These are phyloP conservation scores for Solanum virginianum DNA, from an alignment of 257 asterid species.

Conservation along the genomic window DNA sequence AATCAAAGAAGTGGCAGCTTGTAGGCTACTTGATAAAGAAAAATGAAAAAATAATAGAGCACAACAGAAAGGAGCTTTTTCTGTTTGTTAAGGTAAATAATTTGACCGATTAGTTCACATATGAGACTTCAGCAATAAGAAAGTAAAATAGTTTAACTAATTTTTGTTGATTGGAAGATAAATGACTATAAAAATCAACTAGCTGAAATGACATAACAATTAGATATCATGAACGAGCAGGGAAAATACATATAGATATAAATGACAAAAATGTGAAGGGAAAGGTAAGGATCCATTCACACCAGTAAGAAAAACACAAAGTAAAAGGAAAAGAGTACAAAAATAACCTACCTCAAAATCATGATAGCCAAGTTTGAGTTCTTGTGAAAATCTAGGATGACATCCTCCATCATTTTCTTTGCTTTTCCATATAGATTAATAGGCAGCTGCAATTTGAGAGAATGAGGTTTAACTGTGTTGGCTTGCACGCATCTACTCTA, in stretches of 20 bases:
- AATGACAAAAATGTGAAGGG: background rate
- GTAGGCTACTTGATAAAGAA: background rate
- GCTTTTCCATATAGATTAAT: slow-evolving; percentile 78
- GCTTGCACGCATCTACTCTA: too few relatives aligned
- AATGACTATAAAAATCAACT: background rate
- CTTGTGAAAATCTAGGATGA: slow-evolving; percentile 71
- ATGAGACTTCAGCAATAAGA: background rate
- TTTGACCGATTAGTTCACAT: background rate
- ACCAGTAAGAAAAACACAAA: background rate
- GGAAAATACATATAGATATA: background rate
- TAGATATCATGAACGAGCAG: background rate
- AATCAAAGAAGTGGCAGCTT: background rate
- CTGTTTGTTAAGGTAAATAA: background rate
- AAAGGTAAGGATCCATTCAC: background rate
- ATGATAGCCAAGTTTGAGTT: slow-evolving; percentile 80
- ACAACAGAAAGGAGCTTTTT: background rate
- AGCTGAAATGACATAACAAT: background rate
- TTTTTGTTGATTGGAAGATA: background rate
- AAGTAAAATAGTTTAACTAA: background rate
- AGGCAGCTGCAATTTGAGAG: slow-evolving; percentile 25
- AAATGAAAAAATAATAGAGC: background rate
- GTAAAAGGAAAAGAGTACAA: background rate
- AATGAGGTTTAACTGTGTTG: background rate
- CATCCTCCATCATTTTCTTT: slow-evolving; percentile 90
- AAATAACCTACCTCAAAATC: slow-evolving; percentile 45